A percentile compares a stretch with the other conserved stretches of the same genome.
Conservation (phyloP, 768 basidiomycete species). For the Jaapia argillacea region DNA sequence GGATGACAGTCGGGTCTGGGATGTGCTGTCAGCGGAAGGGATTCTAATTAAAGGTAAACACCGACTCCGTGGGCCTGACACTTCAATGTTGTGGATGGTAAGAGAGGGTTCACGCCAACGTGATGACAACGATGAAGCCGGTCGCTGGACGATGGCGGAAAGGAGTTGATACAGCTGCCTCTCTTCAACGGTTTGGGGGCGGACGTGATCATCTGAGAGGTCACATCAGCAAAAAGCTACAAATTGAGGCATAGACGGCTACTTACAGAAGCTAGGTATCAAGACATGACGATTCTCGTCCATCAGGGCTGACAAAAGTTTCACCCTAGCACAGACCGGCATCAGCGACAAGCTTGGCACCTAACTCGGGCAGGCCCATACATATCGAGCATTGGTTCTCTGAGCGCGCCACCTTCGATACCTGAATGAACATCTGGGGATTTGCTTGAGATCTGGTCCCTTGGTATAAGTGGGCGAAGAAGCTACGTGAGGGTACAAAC, state of each 20-base stretch:
- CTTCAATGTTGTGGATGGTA: constrained; percentile 77
- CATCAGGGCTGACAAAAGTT: constrained; percentile 62
- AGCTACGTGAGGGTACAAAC: constrained; percentile 1
- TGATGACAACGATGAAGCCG: constrained; percentile 59
- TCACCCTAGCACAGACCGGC: constrained; percentile 40
- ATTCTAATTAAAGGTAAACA: constrained; percentile 4
- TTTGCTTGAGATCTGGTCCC: constrained; percentile 50
- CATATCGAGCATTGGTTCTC: constrained; percentile 94
- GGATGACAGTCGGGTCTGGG: constrained; percentile 82
- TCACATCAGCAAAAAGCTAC: background rate
- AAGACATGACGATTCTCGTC: constrained; percentile 47
- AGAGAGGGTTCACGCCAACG: constrained; percentile 89
- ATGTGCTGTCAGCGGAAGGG: background rate
- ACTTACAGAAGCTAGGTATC: constrained; percentile 80
- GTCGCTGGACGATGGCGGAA: constrained; percentile 54
- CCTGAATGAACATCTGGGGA: constrained; percentile 88
- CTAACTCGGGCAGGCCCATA: constrained; percentile 14
- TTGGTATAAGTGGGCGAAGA: background rate
- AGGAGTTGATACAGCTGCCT: constrained; percentile 57
- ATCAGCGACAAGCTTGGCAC: background rate
- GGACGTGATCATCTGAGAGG: constrained; percentile 62
- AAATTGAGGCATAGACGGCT: background rate
- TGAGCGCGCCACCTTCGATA: constrained; percentile 80
- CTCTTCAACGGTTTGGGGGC: constrained; percentile 59
- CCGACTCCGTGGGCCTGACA: constrained; percentile 74